Evolutionary conservation across 164 flowering plant genomes (phyloP).

Genomic region (Aristolochia fimbriata): DNA sequence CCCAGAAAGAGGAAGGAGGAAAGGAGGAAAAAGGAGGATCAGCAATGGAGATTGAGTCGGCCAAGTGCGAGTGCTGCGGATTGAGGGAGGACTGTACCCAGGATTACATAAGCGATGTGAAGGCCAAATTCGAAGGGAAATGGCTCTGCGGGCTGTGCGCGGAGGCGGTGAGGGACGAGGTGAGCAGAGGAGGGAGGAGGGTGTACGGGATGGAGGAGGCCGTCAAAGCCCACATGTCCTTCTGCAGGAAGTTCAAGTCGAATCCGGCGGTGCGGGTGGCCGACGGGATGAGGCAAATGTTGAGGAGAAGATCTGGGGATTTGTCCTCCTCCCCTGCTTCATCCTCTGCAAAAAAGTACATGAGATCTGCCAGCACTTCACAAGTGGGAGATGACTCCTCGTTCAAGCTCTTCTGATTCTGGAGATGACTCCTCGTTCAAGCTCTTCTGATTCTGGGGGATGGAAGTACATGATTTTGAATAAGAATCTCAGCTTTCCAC

Average conservation of each 20-base stretch:
- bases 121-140: constrained; percentile 67
- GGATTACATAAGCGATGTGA: constrained; percentile 64
- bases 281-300: constrained; percentile 75
- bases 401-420: background rate
- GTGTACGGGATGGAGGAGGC: constrained; percentile 15
- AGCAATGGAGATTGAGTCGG: constrained; percentile 70
- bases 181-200: constrained; percentile 20
- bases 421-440: background rate
- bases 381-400: background rate
- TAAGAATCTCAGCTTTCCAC: background rate
- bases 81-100: constrained; percentile 91
- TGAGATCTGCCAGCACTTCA: constrained; percentile 29
- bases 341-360: constrained; percentile 32
- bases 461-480: background rate
- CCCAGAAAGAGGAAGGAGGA: too few species aligned
- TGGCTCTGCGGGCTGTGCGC: constrained; percentile 96
- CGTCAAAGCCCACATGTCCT: constrained; percentile 63
- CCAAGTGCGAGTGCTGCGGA: constrained; percentile 90
- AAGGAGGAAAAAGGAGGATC: too few species aligned
- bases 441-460: background rate
- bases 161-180: constrained; percentile 82
- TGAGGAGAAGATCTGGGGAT: constrained; percentile 58
- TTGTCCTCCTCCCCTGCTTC: constrained; percentile 16
- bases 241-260: constrained; percentile 53
- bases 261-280: constrained; percentile 67